A percentile compares a stretch with the other conserved stretches of the same genome.
phyloP scores from a whole-genome alignment of 106 monocot genomes.

The Agapanthus africanus region DNA sequence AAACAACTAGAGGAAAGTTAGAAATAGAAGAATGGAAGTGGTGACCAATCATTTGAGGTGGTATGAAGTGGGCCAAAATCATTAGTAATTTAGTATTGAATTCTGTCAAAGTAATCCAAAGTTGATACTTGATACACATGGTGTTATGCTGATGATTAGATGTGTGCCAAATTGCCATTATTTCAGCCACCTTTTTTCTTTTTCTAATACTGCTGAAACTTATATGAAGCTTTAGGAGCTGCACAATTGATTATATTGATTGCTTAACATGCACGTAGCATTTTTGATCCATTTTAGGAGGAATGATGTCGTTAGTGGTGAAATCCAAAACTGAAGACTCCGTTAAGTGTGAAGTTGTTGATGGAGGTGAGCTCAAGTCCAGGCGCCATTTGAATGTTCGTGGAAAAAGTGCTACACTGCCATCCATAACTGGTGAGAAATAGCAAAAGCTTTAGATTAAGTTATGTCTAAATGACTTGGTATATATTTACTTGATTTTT shows the following conservation, averaged over 20 bases:
- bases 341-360: conserved; percentile 95
- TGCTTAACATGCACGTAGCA: not conserved
- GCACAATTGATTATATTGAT: not conserved
- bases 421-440: conserved; percentile 93
- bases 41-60: too few relatives aligned
- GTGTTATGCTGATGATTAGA: too few relatives aligned
- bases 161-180: too few relatives aligned
- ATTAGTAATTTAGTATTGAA: too few relatives aligned
- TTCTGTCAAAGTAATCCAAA: too few relatives aligned
- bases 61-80: too few relatives aligned
- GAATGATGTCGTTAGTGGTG: conserved; percentile 95
- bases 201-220: too few relatives aligned
- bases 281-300: conserved; percentile 41
- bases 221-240: not conserved
- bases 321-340: conserved; percentile 90
- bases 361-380: conserved; percentile 96
- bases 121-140: too few relatives aligned
- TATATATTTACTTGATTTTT: not conserved
- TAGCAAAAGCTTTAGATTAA: not conserved
- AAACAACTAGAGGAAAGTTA: too few relatives aligned
- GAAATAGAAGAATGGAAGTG: too few relatives aligned
- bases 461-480: not conserved
- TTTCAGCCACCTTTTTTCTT: too few relatives aligned
- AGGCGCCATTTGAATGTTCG: conserved; percentile 96
- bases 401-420: conserved; percentile 95